Evolutionary conservation across 768 basidiomycete species (phyloP).

Genomic region (Suillus fuscotomentosus): DNA sequence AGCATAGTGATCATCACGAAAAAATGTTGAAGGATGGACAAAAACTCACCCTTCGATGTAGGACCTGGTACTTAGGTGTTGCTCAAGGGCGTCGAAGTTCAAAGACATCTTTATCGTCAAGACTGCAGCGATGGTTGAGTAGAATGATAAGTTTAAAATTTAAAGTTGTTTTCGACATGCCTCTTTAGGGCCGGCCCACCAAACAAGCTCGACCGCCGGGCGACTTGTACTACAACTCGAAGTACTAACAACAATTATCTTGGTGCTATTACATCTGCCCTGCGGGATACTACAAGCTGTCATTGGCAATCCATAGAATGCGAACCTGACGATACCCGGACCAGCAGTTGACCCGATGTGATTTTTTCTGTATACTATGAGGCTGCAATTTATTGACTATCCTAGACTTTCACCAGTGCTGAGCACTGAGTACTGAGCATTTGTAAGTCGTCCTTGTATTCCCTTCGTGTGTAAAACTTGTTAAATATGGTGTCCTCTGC

Average conservation of each 20-base stretch:
- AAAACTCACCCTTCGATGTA: constrained; percentile 89
- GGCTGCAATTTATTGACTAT: background rate
- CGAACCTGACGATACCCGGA: background rate
- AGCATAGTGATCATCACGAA: constrained; percentile 69
- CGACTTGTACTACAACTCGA: background rate
- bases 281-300: background rate
- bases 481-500: background rate
- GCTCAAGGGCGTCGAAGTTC: constrained; percentile 72
- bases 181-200: constrained; percentile 32
- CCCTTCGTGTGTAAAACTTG: background rate
- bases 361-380: background rate
- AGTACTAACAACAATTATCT: background rate
- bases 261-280: background rate
- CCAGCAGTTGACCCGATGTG: background rate
- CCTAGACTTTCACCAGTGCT: background rate
- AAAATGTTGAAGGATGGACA: constrained; percentile 7
- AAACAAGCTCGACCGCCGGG: no score
- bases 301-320: background rate
- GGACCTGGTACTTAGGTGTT: constrained; percentile 83
- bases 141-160: constrained; percentile 8
- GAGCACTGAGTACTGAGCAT: background rate
- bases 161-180: constrained; percentile 12
- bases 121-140: background rate
- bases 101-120: constrained; percentile 52
- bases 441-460: background rate